Evolutionary conservation across 352 stramenopile species (phyloP), one percentile per base, ranked within the genome.

Genomic region (Phytophthora multivora): DNA sequence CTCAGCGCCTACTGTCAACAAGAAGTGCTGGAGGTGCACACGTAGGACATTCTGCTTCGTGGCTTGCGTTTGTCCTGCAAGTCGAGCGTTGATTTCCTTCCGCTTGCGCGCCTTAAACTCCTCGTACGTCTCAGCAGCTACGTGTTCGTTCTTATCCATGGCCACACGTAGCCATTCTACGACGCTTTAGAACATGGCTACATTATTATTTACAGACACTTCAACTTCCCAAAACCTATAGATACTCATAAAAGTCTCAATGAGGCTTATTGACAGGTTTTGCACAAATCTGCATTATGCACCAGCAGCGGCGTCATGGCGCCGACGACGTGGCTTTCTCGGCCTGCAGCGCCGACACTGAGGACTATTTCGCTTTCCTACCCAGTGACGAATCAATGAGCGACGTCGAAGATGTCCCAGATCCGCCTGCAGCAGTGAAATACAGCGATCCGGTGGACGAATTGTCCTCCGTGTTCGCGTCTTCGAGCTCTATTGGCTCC

Each of bases 361-460:
- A 90, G 26, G 81, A 90, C 60, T 90, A 86, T 69, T 83, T 79
- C 54, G 54, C 78, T 15, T 74, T 76, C n/a, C 33, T 88, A 36
- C 79, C 81, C 4, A 91, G 79, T 56, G 81, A 88, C 18, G 77
- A 85, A 35, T 83, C 81, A 33, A 59, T 73, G 35, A 80, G 65
- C 30, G 70, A 73, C 41, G 64, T 50, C 0, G 72, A 83, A 23
- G 61, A 69, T 2, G 58, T 43, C 28, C 46, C 57, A 26, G 16
- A 16, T 7, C 54, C 62, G 8, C 19, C 40, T 41, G 19, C n/a
- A 47, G 21, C 40, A 21, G 19, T 19, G 41, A 50, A 21, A 62
- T 59, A 18, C 8, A 12, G 19, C 40, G 69, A 73, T 26, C 18
- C 46, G 5, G 68, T 68, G 15, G 73, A 80, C 30, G 60, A 73